These are phyloP conservation scores for Lentinula aciculospora DNA, from an alignment of 768 basidiomycete species.

Conservation along the genomic window DNA sequence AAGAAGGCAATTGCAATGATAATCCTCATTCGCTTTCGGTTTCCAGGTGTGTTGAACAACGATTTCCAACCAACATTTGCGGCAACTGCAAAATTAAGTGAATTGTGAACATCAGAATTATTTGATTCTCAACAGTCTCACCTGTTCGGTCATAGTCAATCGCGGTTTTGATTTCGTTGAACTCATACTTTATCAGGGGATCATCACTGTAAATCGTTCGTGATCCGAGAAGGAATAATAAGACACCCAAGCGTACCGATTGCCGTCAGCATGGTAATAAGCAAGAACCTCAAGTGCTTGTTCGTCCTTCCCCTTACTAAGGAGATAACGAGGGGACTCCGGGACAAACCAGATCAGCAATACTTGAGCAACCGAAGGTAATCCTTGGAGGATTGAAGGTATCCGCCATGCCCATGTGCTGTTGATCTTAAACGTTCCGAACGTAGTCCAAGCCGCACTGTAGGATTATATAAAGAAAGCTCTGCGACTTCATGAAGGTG, in stretches of 20 bases:
- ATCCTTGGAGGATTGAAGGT: constrained; percentile 66
- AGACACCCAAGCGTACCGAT: constrained; percentile 34
- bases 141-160: constrained; percentile 58
- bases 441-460: constrained; percentile 81
- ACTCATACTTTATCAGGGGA: constrained; percentile 68
- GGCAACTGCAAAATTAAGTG: constrained; percentile 26
- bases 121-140: constrained; percentile 6
- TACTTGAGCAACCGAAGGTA: constrained; percentile 67
- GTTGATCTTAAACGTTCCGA: constrained; percentile 67
- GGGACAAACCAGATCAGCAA: constrained; percentile 63
- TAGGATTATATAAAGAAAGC: background rate
- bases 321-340: constrained; percentile 81
- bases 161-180: constrained; percentile 75
- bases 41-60: constrained; percentile 61
- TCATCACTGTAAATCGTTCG: constrained; percentile 35
- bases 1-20: constrained; percentile 77
- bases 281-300: constrained; percentile 69
- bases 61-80: constrained; percentile 64
- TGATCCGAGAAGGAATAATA: background rate
- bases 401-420: constrained; percentile 80
- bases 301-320: constrained; percentile 67
- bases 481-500: background rate
- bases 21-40: constrained; percentile 71
- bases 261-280: constrained; percentile 79
- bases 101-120: background rate